These are phyloP conservation scores for Lomentospora prolificans DNA, from an alignment of 2,329 filamentous ascomycete genomes.

Conservation along the genomic window DNA sequence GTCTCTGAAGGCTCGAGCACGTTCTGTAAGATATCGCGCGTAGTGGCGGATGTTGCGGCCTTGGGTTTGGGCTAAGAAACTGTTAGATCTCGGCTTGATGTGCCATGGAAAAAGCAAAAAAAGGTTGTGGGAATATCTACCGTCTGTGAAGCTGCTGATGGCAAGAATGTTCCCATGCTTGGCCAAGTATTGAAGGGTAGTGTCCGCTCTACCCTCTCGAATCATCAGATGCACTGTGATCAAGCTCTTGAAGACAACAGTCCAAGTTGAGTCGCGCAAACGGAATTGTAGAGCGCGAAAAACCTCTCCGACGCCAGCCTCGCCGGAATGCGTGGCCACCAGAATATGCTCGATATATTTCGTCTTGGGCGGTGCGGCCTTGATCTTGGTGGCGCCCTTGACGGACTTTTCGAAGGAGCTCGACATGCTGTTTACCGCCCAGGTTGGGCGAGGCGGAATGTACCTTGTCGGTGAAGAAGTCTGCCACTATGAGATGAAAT, in stretches of 20 bases:
- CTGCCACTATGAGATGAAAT: background rate
- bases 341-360: constrained; percentile 99
- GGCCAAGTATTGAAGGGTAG: constrained; percentile 75
- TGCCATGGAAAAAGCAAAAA: background rate
- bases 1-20: constrained; percentile 71
- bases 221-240: constrained; percentile 98
- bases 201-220: constrained; percentile 81
- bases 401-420: constrained; percentile 98
- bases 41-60: constrained; percentile 92
- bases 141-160: constrained; percentile 85
- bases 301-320: constrained; percentile 90
- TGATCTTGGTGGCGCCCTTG: constrained; percentile 96
- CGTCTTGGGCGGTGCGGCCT: constrained; percentile 84
- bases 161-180: constrained; percentile 75
- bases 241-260: constrained; percentile 95
- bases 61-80: constrained; percentile 69
- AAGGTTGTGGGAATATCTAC: constrained; percentile 40
- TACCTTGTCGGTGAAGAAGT: too few relatives aligned
- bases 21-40: constrained; percentile 72
- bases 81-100: too few relatives aligned
- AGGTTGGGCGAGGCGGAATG: background rate
- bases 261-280: constrained; percentile 94
- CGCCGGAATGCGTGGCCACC: constrained; percentile 86
- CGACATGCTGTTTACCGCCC: constrained; percentile 44
- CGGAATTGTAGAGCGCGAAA: constrained; percentile 85